Base-by-base conservation (phyloP, 257 asterid species). In the Przewalskia tangutica region DNA sequence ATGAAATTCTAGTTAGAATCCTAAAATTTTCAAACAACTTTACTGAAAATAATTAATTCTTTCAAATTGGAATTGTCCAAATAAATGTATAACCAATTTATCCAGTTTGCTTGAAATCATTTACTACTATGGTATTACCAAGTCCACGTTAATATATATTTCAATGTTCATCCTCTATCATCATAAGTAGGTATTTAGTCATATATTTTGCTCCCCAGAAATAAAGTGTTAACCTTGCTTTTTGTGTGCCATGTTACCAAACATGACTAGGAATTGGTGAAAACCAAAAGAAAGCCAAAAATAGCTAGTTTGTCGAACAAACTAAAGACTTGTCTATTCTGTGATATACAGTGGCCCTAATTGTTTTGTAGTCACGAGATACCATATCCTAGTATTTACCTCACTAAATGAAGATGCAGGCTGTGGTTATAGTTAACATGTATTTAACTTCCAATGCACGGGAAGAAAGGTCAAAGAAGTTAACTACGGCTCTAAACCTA, bases 261-360 rank as follows among this genome's bases (percentile, higher is more conserved):
- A 53, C 59, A 53, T 53, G n/a, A 13, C 12, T 38, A 38, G 42
- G 17, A 13, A 51, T 51, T 51, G 14, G 75, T 59, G 88, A 88
- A 83, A 77, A 76, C 38, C 53, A 62, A 27, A 85, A 88, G 70
- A 84, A 77, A 77, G 55, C 85, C 9, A 89, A 6, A 42, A 78
- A 85, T 75, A 83, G 88, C 54, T 20, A 84, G 84, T 65, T 81
- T 90, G 76, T 84, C 10, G 87, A 87, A 66, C 85, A 84, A 70
- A 90, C 90, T 7, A 3, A 81, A 0, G 92, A 90, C 80, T 60
- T 90, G 23, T 85, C 90, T 5, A 38, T 84, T 54, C 20, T 88
- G 90, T 18, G 89, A 82, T 4, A 53, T 82, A 58, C 79, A 46
- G 50, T 88, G 46, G 81, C 38, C 11, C 70, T 90, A 36, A 75